Conservation (phyloP, 176 grass and related monocot genomes). For the Carex cristatella region DNA sequence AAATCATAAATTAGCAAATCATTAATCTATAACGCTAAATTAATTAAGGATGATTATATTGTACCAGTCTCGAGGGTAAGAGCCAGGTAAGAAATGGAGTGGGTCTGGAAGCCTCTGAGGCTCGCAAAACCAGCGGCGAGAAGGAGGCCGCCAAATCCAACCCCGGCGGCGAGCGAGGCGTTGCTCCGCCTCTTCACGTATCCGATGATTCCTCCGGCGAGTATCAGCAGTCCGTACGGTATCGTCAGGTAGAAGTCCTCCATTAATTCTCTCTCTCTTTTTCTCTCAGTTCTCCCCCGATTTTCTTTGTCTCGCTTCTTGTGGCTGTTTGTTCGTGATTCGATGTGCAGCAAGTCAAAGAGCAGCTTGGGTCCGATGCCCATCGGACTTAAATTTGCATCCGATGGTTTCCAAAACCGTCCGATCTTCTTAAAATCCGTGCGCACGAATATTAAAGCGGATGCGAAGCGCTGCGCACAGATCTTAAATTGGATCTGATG, state of each 20-base stretch:
- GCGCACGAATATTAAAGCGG: too few species aligned
- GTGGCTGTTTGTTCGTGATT: too few species aligned
- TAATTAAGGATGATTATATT: background rate
- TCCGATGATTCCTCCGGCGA: constrained; percentile 51
- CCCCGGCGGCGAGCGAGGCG: constrained; percentile 54
- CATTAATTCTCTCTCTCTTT: constrained; percentile 21
- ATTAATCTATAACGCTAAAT: background rate
- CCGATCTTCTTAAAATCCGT: too few species aligned
- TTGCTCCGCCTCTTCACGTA: constrained; percentile 43
- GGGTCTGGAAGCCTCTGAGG: constrained; percentile 44
- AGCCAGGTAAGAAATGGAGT: constrained; percentile 43
- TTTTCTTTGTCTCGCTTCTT: too few species aligned
- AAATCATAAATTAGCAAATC: background rate
- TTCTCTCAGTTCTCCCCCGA: too few species aligned
- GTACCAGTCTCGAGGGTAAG: constrained; percentile 64
- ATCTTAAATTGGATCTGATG: too few species aligned
- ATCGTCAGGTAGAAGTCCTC: constrained; percentile 88
- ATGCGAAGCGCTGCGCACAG: too few species aligned
- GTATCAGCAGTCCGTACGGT: constrained; percentile 53
- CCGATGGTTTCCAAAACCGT: too few species aligned
- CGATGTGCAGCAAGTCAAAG: too few species aligned
- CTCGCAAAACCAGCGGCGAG: constrained; percentile 68
- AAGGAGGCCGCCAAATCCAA: constrained; percentile 47
- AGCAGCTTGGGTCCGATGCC: too few species aligned
- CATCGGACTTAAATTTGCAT: too few species aligned